A percentile compares a stretch with the other conserved stretches of the same genome.
Evolutionary conservation across 129 eudicot species (phyloP).

Genomic region (Glebionis coronaria): DNA sequence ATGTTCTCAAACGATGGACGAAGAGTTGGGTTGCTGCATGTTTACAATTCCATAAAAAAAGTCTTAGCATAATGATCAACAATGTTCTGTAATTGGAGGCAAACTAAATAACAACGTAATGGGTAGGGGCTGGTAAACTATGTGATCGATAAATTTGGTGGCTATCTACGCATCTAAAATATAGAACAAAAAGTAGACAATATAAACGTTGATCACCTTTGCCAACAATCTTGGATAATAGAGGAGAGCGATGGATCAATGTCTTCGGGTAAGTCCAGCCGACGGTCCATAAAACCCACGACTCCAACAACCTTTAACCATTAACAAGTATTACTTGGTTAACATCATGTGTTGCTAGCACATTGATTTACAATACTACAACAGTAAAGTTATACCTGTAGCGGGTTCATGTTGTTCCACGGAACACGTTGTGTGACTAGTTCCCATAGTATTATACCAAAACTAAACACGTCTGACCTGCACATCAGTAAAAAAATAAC

Average conservation of each 20-base stretch:
- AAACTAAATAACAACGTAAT: neutral
- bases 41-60: conserved; percentile 1
- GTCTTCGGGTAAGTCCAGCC: conserved; percentile 68
- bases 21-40: conserved; percentile 49
- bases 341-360: neutral
- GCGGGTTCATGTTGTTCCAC: conserved; percentile 65
- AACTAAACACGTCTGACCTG: conserved; percentile 96
- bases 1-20: conserved; percentile 73
- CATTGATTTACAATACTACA: neutral
- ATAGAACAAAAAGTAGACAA: neutral
- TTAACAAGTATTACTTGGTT: neutral
- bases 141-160: neutral
- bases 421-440: conserved; percentile 73
- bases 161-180: neutral
- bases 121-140: neutral
- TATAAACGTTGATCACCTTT: conserved; percentile 40
- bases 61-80: too few relatives aligned
- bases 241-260: conserved; percentile 63
- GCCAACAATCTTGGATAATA: conserved; percentile 78
- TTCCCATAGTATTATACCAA: conserved; percentile 91
- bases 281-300: conserved; percentile 67
- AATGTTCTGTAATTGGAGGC: conserved; percentile 8
- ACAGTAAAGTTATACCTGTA: conserved; percentile 48
- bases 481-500: conserved; percentile 13
- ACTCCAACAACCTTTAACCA: conserved; percentile 71